Conservation (phyloP, 1,139 yeast species). For the Hanseniaspora uvarum region DNA sequence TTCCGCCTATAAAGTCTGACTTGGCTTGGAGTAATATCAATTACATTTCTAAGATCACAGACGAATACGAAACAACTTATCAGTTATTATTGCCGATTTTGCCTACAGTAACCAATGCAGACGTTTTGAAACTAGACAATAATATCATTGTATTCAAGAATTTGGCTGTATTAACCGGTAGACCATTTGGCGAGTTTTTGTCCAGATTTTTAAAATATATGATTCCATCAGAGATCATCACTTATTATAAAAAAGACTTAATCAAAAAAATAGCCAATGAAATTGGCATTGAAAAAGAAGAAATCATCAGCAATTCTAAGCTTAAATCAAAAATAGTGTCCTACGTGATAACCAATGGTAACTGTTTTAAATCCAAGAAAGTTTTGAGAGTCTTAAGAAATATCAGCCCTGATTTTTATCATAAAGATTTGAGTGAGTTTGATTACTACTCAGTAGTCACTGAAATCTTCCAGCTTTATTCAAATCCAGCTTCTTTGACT, state of each 20-base stretch:
- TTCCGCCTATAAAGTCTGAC: conserved; percentile 5
- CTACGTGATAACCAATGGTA: conserved; percentile 32
- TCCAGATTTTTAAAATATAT: conserved; percentile 63
- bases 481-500: conserved; percentile 22
- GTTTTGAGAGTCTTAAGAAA: conserved; percentile 48
- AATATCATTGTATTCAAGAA: conserved; percentile 48
- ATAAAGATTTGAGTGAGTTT: conserved; percentile 30
- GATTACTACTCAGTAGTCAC: conserved; percentile 28
- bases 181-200: conserved; percentile 52
- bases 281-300: conserved; percentile 7
- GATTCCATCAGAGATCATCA: conserved; percentile 57
- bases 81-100: conserved; percentile 69
- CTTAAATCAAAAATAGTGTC: conserved; percentile 35
- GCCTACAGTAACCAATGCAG: conserved; percentile 58
- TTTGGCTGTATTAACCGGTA: conserved; percentile 55
- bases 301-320: not conserved
- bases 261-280: conserved; percentile 28
- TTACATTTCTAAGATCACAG: conserved; percentile 33
- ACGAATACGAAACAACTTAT: conserved; percentile 44
- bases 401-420: conserved; percentile 38
- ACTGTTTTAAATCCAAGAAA: conserved; percentile 40
- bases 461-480: conserved; percentile 28
- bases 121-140: conserved; percentile 43
- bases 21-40: conserved; percentile 24
- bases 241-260: conserved; percentile 52